phyloP scores from a whole-genome alignment of 2,329 filamentous ascomycete species.

The Pseudogymnoascus sp. region DNA sequence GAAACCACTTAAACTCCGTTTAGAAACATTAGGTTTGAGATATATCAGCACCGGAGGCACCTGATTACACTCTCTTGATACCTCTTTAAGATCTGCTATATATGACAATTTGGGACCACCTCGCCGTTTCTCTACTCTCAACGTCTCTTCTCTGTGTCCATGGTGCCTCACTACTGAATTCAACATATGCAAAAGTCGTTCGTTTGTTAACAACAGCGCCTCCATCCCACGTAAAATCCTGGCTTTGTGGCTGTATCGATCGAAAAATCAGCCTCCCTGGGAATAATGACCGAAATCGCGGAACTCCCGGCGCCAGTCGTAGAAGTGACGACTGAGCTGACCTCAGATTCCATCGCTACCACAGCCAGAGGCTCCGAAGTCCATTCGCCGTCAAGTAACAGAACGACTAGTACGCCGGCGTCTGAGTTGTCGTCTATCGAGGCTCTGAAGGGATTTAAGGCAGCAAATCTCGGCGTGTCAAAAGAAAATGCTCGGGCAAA shows the following conservation, averaged over 20 bases:
- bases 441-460: conserved; percentile 13
- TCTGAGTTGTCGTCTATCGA: conserved; percentile 22
- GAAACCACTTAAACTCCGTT: conserved; percentile 15
- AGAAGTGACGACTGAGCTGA: not conserved
- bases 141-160: not conserved
- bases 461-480: conserved; percentile 14
- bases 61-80: conserved; percentile 17
- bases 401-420: conserved; percentile 20
- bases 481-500: conserved; percentile 14
- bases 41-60: conserved; percentile 21
- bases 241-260: not conserved
- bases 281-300: not conserved
- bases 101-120: not conserved
- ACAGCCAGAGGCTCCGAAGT: conserved; percentile 15
- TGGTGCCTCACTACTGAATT: not conserved
- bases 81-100: conserved; percentile 5
- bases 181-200: not conserved
- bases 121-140: not conserved
- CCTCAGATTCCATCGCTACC: not conserved
- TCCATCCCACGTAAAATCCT: not conserved
- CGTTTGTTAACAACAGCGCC: not conserved
- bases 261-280: not conserved
- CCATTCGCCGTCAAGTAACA: conserved; percentile 15
- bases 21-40: conserved; percentile 19
- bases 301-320: not conserved